These are phyloP conservation scores for Globisporangium paddicum DNA, from an alignment of 352 stramenopile species.

Conservation along the genomic window DNA sequence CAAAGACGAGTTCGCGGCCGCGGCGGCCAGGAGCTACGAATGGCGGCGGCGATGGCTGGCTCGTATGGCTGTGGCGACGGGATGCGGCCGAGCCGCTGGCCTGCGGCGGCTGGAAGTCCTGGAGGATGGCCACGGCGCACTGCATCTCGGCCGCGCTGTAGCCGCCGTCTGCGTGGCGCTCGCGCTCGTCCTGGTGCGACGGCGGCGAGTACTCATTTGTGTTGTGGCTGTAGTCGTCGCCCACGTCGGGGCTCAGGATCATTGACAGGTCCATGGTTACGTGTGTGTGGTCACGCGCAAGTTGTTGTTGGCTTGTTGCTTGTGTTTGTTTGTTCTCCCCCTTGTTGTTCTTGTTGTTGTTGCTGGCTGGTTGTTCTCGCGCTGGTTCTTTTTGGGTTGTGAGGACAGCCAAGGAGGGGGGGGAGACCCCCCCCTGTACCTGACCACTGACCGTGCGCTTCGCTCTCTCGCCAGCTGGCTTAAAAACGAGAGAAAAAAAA, in stretches of 20 bases:
- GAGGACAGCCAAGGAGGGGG: constrained; percentile 4
- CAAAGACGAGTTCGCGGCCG: constrained; percentile 4
- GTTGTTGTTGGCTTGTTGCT: constrained; percentile 8
- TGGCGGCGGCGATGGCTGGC: not conserved
- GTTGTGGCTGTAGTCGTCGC: constrained; percentile 20
- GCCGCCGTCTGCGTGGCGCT: constrained; percentile 5
- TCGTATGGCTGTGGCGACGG: not conserved
- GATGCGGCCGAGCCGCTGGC: constrained; percentile 9
- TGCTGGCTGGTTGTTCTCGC: constrained; percentile 8
- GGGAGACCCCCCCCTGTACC: constrained; percentile 9
- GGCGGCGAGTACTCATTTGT: constrained; percentile 2
- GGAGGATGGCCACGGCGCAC: constrained; percentile 57
- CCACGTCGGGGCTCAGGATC: constrained; percentile 39
- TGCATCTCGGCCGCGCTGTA: constrained; percentile 54
- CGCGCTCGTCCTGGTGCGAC: not conserved
- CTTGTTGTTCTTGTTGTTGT: not conserved
- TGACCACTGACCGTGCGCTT: not conserved
- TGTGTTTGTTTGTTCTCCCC: not conserved
- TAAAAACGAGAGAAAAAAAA: constrained; percentile 34
- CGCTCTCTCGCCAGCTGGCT: constrained; percentile 8
- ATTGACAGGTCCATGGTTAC: constrained; percentile 45
- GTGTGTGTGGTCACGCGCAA: not conserved
- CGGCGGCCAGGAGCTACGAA: constrained; percentile 3
- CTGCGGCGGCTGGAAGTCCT: constrained; percentile 39
- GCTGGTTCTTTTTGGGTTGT: constrained; percentile 12